phyloP scores from a whole-genome alignment of 2,329 filamentous ascomycete genomes.

The Colletotrichum navitas region DNA sequence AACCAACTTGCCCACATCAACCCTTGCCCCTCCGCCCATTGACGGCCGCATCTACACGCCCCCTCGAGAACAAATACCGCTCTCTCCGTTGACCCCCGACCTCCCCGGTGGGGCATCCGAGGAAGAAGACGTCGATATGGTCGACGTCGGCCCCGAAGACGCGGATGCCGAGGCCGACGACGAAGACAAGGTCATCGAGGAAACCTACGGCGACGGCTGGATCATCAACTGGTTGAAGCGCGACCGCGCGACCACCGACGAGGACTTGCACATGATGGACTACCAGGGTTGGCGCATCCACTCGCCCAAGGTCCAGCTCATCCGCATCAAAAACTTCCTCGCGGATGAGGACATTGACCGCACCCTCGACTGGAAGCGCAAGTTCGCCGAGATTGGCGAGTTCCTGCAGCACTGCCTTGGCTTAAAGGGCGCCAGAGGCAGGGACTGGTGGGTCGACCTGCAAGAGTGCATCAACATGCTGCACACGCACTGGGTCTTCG shows the following conservation, averaged over 20 bases:
- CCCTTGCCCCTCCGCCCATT: neutral
- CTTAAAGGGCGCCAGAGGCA: slow-evolving; percentile 41
- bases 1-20: too few relatives aligned
- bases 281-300: slow-evolving; percentile 53
- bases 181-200: neutral
- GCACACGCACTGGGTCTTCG: slow-evolving; percentile 51
- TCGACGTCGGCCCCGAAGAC: neutral
- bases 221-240: slow-evolving; percentile 41
- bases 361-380: slow-evolving; percentile 54
- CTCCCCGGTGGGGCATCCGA: neutral
- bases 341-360: slow-evolving; percentile 61
- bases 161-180: neutral
- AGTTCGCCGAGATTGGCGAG: slow-evolving; percentile 52
- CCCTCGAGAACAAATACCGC: neutral
- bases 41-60: slow-evolving; percentile 24
- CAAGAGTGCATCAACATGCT: slow-evolving; percentile 51
- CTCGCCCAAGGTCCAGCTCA: slow-evolving; percentile 51
- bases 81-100: neutral
- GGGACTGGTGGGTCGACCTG: slow-evolving; percentile 50
- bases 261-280: slow-evolving; percentile 39
- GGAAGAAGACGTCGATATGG: slow-evolving; percentile 25
- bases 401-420: slow-evolving; percentile 55
- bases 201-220: slow-evolving; percentile 29
- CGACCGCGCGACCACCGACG: slow-evolving; percentile 4
- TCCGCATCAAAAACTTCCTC: slow-evolving; percentile 59